phyloP scores from a whole-genome alignment of 257 asterid genomes.

The Solanum bulbocastanum region DNA sequence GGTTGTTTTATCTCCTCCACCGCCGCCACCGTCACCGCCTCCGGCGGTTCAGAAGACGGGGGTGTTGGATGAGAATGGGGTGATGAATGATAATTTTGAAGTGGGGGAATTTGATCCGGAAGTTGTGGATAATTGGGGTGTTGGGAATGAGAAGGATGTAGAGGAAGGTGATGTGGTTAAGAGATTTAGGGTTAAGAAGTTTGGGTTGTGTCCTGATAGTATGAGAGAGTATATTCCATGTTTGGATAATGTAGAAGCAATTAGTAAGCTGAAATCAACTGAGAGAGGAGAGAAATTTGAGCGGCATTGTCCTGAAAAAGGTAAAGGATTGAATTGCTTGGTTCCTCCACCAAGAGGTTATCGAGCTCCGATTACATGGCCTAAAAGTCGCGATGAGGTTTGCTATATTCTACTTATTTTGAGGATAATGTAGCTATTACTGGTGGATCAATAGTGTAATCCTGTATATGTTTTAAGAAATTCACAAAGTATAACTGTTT shows the following conservation, averaged over 20 bases:
- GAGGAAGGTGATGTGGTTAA: constrained; percentile 15
- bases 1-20: background rate
- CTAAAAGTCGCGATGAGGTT: constrained; percentile 91
- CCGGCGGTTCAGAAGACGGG: constrained; percentile 76
- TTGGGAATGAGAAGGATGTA: constrained; percentile 38
- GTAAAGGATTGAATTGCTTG: constrained; percentile 61
- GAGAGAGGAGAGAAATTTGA: constrained; percentile 77
- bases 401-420: background rate
- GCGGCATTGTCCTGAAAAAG: constrained; percentile 80
- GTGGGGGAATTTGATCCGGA: constrained; percentile 71
- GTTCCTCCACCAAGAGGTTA: constrained; percentile 87
- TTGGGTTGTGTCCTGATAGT: constrained; percentile 41
- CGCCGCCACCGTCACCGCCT: constrained; percentile 21
- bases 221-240: constrained; percentile 92
- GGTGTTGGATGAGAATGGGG: constrained; percentile 76
- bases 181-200: constrained; percentile 49
- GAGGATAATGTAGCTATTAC: background rate
- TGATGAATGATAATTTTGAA: constrained; percentile 66
- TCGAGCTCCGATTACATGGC: constrained; percentile 73
- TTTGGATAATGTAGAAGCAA: constrained; percentile 75
- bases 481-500: background rate
- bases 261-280: constrained; percentile 44
- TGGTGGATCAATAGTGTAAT: background rate
- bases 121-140: constrained; percentile 46
- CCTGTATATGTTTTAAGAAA: background rate